These are phyloP conservation scores for Cladophialophora carrionii DNA, from an alignment of 2,329 filamentous ascomycete genomes.

Conservation along the genomic window DNA sequence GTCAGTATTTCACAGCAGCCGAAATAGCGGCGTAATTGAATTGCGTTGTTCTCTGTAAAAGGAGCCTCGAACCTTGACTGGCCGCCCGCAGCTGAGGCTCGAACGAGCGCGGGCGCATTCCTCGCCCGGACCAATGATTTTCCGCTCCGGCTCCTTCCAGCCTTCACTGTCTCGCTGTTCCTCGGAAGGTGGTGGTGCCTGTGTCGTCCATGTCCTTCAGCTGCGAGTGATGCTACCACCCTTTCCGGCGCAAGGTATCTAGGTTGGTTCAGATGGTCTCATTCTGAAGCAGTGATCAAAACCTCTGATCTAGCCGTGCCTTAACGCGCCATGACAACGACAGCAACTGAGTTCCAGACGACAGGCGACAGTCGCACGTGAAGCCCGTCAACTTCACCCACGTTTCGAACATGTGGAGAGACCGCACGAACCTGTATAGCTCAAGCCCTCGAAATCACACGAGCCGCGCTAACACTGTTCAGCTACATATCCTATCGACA, in stretches of 20 bases:
- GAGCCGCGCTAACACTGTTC: conserved; percentile 41
- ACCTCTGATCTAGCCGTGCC: background rate
- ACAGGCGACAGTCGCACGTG: conserved; percentile 22
- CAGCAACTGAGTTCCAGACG: conserved; percentile 1
- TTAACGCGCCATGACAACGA: conserved; percentile 26
- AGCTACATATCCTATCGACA: conserved; percentile 99
- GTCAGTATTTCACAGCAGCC: conserved; percentile 12
- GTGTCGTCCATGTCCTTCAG: background rate
- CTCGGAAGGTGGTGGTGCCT: background rate
- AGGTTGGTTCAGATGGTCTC: background rate
- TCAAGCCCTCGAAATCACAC: conserved; percentile 28
- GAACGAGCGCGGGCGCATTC: background rate
- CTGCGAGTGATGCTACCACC: background rate
- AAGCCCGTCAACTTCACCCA: conserved; percentile 30
- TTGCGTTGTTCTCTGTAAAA: conserved; percentile 8
- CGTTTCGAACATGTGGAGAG: conserved; percentile 89
- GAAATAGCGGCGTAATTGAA: conserved; percentile 16
- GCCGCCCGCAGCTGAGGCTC: conserved; percentile 3
- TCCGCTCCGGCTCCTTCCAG: background rate
- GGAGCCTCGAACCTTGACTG: conserved; percentile 12
- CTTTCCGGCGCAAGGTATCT: background rate
- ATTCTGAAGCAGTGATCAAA: background rate
- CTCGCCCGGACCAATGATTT: background rate
- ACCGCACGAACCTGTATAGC: conserved; percentile 93
- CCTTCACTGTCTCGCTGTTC: background rate